phyloP scores from a whole-genome alignment of 371 early-diverging fungal species.

The Apophysomyces variabilis region DNA sequence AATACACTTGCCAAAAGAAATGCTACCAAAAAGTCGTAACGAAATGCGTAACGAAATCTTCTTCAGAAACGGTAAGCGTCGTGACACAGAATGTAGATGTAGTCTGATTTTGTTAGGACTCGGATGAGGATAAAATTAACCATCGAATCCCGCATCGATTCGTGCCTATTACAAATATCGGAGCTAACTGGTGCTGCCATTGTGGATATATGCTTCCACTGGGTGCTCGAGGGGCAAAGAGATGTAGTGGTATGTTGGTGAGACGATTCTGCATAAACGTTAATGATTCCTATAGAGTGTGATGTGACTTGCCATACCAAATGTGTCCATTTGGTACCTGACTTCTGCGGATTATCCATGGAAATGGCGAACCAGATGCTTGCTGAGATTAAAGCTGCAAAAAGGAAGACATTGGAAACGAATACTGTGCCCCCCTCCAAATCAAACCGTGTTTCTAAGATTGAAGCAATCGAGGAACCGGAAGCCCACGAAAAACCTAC shows the following conservation, averaged over 20 bases:
- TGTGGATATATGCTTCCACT: conserved; percentile 95
- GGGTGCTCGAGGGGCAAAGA: conserved; percentile 71
- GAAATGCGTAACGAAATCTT: conserved; percentile 79
- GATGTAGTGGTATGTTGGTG: conserved; percentile 46
- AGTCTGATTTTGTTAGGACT: conserved; percentile 29
- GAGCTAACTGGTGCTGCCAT: conserved; percentile 95
- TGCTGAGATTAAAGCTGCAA: conserved; percentile 72
- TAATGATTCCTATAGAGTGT: conserved; percentile 65
- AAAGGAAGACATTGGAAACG: conserved; percentile 39
- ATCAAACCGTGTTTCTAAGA: conserved; percentile 25
- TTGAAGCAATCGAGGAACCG: conserved; percentile 27
- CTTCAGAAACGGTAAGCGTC: conserved; percentile 43
- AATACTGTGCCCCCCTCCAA: conserved; percentile 18
- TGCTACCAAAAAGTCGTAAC: conserved; percentile 86
- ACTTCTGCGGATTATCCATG: conserved; percentile 92
- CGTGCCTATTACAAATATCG: conserved; percentile 73
- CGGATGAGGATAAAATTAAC: conserved; percentile 69
- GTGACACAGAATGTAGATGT: neutral
- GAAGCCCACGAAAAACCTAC: conserved; percentile 5
- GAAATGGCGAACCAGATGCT: conserved; percentile 84
- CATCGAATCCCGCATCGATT: conserved; percentile 96
- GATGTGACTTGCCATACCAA: conserved; percentile 77
- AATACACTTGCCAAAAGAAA: conserved; percentile 91
- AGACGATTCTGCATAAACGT: neutral
- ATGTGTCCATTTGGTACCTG: conserved; percentile 88